Base-by-base conservation (phyloP, 371 early-diverging fungal genomes). In the Rhizomucor pusillus region DNA sequence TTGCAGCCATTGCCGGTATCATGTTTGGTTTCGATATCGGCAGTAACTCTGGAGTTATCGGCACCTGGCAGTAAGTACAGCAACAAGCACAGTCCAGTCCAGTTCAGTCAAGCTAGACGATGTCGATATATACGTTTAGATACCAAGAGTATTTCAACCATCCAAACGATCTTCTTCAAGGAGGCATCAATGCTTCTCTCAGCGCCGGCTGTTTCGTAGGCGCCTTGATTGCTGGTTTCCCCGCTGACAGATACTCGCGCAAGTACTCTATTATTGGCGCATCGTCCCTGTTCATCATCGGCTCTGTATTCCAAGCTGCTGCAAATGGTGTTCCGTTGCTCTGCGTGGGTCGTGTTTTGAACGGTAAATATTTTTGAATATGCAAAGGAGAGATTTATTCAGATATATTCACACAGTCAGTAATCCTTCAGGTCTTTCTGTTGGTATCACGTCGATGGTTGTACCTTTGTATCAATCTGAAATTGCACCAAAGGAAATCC, bases 401-500 rank as follows among this genome's bases (percentile, higher is more conserved):
- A 18, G 13, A 25, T 18, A 25, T 14, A 39, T 13, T 43, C 43
- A 43, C 13, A 4, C 54, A 20, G 24, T 23, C 23, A 35, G 6
- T 2, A 14, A 22, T 23, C 45, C 25, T 41, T 20, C 22, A 65
- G 65, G 66, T 59, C 10, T 66, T 2, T 61, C 66, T 46, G 66
- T 81, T 53, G 88, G 90, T 57, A 57, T 79, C 52, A 57, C 78
- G 7, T 84, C 84, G 59, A 76, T 73, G 71, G 70, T 71, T 37
- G 88, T 88, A 9, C 93, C 94, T 10, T 59, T 87, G 20, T 93
- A 86, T 69, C 82, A 90, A 52, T 82, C 88, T 20, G 88, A 90
- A 51, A 72, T 90, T 12, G 80, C 92, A 16, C 82, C 89, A 9
- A 69, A 84, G 20, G 64, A 69, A 34, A 75, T 84, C 54, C 84